Percentiles rank a stretch among this genome's conserved stretches.
phyloP scores from a whole-genome alignment of 2,329 filamentous ascomycete species.

The Paraphoma sp. region DNA sequence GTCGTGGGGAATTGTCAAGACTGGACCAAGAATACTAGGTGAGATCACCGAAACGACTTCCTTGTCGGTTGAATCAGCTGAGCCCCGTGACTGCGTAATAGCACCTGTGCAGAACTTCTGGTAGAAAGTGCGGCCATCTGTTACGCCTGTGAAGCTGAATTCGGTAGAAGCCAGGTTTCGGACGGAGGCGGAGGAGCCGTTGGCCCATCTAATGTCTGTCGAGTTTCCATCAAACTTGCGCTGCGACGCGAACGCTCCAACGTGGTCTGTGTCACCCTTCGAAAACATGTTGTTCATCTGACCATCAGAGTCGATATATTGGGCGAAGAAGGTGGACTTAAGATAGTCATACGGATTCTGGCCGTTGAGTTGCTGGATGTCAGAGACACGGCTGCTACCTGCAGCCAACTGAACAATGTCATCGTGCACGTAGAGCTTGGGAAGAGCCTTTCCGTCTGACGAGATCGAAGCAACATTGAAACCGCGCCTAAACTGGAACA shows the following conservation, averaged over 20 bases:
- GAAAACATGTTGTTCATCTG: conserved; percentile 28
- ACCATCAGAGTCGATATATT: conserved; percentile 32
- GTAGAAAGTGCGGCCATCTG: conserved; percentile 48
- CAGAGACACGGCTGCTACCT: conserved; percentile 27
- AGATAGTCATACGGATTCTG: conserved; percentile 32
- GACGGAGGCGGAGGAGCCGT: conserved; percentile 27
- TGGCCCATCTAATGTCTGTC: conserved; percentile 41
- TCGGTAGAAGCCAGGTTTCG: conserved; percentile 25
- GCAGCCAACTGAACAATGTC: conserved; percentile 24
- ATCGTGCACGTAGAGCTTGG: conserved; percentile 39
- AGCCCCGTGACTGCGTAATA: background rate
- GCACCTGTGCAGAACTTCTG: conserved; percentile 37
- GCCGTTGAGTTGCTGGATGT: conserved; percentile 34
- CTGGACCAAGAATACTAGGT: conserved; percentile 12
- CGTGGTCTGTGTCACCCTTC: conserved; percentile 27
- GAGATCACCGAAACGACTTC: conserved; percentile 4
- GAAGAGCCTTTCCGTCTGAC: conserved; percentile 37
- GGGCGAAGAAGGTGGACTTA: conserved; percentile 19
- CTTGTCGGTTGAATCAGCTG: conserved; percentile 11
- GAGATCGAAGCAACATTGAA: conserved; percentile 37
- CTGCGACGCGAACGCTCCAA: conserved; percentile 23
- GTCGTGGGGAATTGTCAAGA: conserved; percentile 29
- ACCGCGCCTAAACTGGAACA: conserved; percentile 25
- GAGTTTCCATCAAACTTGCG: conserved; percentile 26
- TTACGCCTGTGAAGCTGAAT: conserved; percentile 32